phyloP scores from a whole-genome alignment of 768 basidiomycete genomes.

The Amanita polypyramis region DNA sequence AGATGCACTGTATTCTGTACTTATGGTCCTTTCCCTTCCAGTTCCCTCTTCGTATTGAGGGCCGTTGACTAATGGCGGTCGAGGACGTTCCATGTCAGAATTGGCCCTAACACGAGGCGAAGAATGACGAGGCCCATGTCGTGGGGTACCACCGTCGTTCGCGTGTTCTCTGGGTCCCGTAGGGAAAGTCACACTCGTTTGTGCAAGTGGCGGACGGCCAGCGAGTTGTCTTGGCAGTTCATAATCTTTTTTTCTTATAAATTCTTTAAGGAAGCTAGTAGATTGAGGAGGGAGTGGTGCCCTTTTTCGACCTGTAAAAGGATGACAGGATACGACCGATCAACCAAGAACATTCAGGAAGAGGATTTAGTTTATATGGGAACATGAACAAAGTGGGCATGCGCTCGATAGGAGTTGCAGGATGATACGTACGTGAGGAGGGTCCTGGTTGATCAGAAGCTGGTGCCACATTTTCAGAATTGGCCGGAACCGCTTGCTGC shows the following conservation, averaged over 20 bases:
- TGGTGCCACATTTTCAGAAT: slow-evolving; percentile 1
- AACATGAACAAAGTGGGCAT: slow-evolving; percentile 13
- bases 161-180: slow-evolving; percentile 10
- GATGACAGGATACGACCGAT: slow-evolving; percentile 6
- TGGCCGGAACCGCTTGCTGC: neutral
- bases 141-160: neutral
- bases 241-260: slow-evolving; percentile 8
- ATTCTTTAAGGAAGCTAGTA: slow-evolving; percentile 23
- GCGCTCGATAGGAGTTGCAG: slow-evolving; percentile 9
- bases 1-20: slow-evolving; percentile 8
- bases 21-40: neutral
- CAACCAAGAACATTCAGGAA: slow-evolving; percentile 8
- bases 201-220: neutral
- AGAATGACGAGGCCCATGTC: slow-evolving; percentile 1
- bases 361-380: slow-evolving; percentile 12
- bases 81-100: neutral
- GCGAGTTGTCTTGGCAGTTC: neutral
- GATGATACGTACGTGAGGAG: slow-evolving; percentile 23
- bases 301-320: slow-evolving; percentile 26
- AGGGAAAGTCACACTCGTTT: slow-evolving; percentile 2
- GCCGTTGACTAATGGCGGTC: neutral
- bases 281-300: slow-evolving; percentile 35
- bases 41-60: neutral
- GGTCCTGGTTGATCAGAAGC: slow-evolving; percentile 14
- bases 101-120: slow-evolving; percentile 7